Evolutionary conservation across 1,284 basidiomycete species (phyloP).

Genomic region (Irpex sp.): DNA sequence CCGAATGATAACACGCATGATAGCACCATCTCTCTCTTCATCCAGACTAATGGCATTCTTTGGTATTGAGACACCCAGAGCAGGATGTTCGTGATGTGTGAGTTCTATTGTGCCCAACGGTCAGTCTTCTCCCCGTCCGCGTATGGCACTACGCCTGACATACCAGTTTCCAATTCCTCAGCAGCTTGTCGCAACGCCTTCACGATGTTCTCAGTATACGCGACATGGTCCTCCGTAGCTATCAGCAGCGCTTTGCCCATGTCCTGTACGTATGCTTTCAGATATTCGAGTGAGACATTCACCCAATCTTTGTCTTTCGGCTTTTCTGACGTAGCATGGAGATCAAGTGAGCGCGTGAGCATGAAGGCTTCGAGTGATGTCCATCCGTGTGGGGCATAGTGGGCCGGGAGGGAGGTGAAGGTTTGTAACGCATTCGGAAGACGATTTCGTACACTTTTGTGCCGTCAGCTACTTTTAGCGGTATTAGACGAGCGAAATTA

Average conservation of each 20-base stretch:
- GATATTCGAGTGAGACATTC: slow-evolving; percentile 62
- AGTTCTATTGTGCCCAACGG: slow-evolving; percentile 44
- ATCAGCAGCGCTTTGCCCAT: slow-evolving; percentile 49
- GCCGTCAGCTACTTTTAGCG: not conserved
- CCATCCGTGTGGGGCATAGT: slow-evolving; percentile 81
- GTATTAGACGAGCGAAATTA: slow-evolving; percentile 8
- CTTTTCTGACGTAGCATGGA: slow-evolving; percentile 51
- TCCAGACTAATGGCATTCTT: slow-evolving; percentile 42
- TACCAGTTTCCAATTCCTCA: slow-evolving; percentile 55
- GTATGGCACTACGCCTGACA: slow-evolving; percentile 5
- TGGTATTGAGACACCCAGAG: slow-evolving; percentile 48
- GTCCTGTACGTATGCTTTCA: slow-evolving; percentile 62
- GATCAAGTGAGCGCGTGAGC: slow-evolving; percentile 66
- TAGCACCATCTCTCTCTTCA: slow-evolving; percentile 61
- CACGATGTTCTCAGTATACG: slow-evolving; percentile 55
- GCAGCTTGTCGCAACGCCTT: slow-evolving; percentile 46
- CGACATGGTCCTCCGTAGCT: slow-evolving; percentile 44
- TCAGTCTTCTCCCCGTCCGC: not conserved
- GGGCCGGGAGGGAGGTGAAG: slow-evolving; percentile 75
- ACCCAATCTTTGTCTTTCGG: slow-evolving; percentile 73
- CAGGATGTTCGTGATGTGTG: slow-evolving; percentile 63
- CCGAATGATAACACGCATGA: slow-evolving; percentile 50
- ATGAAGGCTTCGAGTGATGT: slow-evolving; percentile 73
- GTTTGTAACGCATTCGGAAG: slow-evolving; percentile 60
- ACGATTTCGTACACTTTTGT: slow-evolving; percentile 60